Evolutionary conservation across 352 stramenopile species (phyloP).

Genomic region (Phytophthora palmivora): DNA sequence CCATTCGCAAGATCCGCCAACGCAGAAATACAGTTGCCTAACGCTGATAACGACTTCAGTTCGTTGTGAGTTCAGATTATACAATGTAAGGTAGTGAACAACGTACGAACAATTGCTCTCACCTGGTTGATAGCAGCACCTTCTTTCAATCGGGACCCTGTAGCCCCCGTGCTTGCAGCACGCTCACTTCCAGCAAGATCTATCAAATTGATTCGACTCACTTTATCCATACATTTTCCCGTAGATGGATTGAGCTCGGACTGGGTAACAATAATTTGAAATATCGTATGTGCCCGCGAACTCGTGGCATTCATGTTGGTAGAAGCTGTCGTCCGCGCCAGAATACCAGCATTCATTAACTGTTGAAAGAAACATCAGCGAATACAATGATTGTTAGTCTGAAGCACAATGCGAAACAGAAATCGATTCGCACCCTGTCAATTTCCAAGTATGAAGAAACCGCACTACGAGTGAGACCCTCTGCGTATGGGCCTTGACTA

Average conservation of each 20-base stretch:
- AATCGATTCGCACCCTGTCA: constrained; percentile 46
- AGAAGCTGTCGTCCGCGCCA: constrained; percentile 81
- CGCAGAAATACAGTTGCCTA: constrained; percentile 94
- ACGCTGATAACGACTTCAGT: constrained; percentile 82
- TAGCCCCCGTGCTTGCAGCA: constrained; percentile 90
- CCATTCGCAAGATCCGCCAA: constrained; percentile 87
- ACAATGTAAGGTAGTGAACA: not conserved
- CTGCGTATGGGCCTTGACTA: constrained; percentile 83
- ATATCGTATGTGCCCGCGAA: constrained; percentile 84
- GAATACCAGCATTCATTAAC: constrained; percentile 87
- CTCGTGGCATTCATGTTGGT: constrained; percentile 91
- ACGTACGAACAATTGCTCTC: not conserved
- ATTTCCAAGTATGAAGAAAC: constrained; percentile 88
- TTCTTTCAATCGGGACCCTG: constrained; percentile 90
- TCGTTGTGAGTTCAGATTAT: constrained; percentile 1
- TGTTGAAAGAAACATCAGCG: constrained; percentile 20
- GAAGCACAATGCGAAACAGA: not conserved
- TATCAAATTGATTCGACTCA: constrained; percentile 90
- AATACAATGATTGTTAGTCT: not conserved
- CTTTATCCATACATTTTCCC: constrained; percentile 84
- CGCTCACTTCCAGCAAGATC: constrained; percentile 93
- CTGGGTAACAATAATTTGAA: constrained; percentile 87
- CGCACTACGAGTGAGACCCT: constrained; percentile 79
- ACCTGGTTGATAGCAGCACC: constrained; percentile 94
- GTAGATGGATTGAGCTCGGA: constrained; percentile 73